phyloP scores from a whole-genome alignment of 805 yeast genomes.

The Saturnispora ahearnii region DNA sequence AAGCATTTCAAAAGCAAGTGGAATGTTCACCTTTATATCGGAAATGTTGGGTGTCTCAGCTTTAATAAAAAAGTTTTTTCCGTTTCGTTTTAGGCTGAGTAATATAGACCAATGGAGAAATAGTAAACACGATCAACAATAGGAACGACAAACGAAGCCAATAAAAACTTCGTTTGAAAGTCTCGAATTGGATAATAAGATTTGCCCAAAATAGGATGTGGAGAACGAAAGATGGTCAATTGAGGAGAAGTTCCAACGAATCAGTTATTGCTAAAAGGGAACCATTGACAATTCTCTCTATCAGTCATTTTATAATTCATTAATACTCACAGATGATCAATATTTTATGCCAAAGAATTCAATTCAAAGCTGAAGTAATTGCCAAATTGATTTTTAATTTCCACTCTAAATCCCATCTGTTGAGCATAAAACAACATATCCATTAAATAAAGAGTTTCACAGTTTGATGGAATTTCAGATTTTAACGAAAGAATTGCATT shows the following conservation, averaged over 20 bases:
- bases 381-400: background rate
- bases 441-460: slow-evolving; percentile 3
- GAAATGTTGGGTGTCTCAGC: background rate
- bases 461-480: background rate
- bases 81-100: background rate
- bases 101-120: background rate
- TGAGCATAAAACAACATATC: slow-evolving; percentile 9
- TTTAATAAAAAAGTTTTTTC: background rate
- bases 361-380: slow-evolving; percentile 1
- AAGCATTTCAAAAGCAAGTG: no score
- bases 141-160: background rate
- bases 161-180: background rate
- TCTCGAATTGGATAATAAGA: background rate
- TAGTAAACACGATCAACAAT: background rate
- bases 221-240: background rate
- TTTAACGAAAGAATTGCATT: background rate
- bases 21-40: background rate
- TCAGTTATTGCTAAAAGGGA: no score
- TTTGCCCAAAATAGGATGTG: background rate
- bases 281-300: no score
- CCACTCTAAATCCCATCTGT: background rate
- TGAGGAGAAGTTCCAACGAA: no score
- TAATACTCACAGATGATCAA: no score
- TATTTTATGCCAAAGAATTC: background rate
- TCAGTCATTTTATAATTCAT: no score